Evolutionary conservation across 2,329 filamentous ascomycete genomes (phyloP).

Genomic region (Alternaria sp.): DNA sequence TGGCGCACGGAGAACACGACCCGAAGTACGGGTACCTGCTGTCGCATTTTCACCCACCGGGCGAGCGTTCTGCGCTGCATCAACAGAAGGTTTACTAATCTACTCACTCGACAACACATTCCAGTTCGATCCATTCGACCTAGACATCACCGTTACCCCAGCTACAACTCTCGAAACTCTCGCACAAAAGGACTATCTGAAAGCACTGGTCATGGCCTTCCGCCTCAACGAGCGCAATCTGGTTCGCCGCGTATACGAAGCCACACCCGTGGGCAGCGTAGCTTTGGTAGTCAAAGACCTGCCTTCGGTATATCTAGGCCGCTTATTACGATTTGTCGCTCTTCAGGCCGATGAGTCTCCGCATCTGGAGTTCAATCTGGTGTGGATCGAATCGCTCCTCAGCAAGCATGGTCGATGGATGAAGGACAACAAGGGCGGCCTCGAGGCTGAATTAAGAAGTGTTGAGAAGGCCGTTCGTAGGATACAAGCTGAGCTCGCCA

Average conservation of each 20-base stretch:
- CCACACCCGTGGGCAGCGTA: conserved; percentile 78
- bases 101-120: conserved; percentile 88
- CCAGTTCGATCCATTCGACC: conserved; percentile 94
- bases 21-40: conserved; percentile 84
- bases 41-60: conserved; percentile 91
- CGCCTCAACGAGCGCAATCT: conserved; percentile 87
- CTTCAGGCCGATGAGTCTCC: conserved; percentile 88
- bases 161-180: conserved; percentile 74
- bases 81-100: conserved; percentile 91
- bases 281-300: conserved; percentile 79
- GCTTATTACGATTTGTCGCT: conserved; percentile 86
- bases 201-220: conserved; percentile 96
- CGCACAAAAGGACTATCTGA: conserved; percentile 82
- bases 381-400: conserved; percentile 87
- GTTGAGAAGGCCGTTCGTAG: conserved; percentile 81
- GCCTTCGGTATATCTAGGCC: conserved; percentile 85
- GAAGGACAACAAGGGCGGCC: conserved; percentile 78
- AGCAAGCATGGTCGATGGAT: conserved; percentile 86
- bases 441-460: conserved; percentile 84
- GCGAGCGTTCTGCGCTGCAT: conserved; percentile 90
- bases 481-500: conserved; percentile 83
- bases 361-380: conserved; percentile 91
- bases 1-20: conserved; percentile 78
- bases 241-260: conserved; percentile 85
- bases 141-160: conserved; percentile 93